Evolutionary conservation across 208 protist genomes (phyloP), one percentile per base, ranked within the genome.

Genomic region (Acanthamoeba castellanii): DNA sequence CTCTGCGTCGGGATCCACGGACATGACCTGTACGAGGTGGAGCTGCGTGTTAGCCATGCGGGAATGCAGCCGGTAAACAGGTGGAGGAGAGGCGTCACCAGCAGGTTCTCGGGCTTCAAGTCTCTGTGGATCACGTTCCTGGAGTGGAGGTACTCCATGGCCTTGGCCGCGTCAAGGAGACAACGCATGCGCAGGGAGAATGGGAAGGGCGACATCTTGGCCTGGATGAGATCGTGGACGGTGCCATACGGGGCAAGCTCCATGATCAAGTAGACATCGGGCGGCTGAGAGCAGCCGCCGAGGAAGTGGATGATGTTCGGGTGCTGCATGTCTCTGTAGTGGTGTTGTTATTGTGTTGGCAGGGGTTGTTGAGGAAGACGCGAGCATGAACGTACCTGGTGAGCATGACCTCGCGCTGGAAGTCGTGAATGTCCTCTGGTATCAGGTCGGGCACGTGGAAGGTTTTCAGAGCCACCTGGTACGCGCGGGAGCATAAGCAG

Each of bases 281-380:
- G 87, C 20, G 87, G 87, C 61, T 92, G 14, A 50, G 87, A 42
- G 61, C 87, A 92, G 18, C 87, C 87, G 7, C 61, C 87, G 27
- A 92, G 87, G 64, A 92, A 92, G n/a, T 76, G 87, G 14, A 92
- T 76, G 64, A 92, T 92, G 25, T 92, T 92, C 3, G 87, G 87
- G 42, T 92, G 87, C 16, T 92, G 61, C 87, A 92, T 92, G 4
- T 92, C 61, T 9, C 87, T 92, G 64, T 61, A 5, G 27, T 84
- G 11, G 32, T 74, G 87, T 30, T 20, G 32, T 50, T 47, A 7
- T 34, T 47, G 5, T 47, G 45, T 47, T 47, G 45, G 45, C 45
- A 42, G 37, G 2, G 37, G 37, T 47, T 47, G 2, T 47, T 47
- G 8, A 47, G 45, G 8, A 47, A 47, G 45, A 47, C 45, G 45